Evolutionary conservation across 805 yeast genomes (phyloP).

Genomic region (Metschnikowia peoriensis): DNA sequence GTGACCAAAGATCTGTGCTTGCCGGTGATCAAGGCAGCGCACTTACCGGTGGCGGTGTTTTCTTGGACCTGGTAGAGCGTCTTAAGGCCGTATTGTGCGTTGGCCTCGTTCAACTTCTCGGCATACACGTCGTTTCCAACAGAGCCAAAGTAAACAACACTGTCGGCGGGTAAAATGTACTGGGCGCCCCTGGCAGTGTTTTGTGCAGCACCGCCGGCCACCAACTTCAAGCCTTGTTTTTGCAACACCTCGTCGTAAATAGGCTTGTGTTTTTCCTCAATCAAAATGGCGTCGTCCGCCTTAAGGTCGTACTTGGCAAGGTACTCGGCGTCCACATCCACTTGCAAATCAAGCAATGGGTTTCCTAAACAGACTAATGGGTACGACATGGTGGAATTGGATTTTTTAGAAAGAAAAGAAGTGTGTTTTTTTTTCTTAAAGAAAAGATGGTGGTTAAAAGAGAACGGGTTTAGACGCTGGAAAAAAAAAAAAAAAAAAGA

Average conservation of each 20-base stretch:
- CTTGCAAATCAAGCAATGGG: slow-evolving; percentile 87
- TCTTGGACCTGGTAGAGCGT: slow-evolving; percentile 82
- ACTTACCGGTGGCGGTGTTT: slow-evolving; percentile 86
- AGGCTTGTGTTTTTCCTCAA: slow-evolving; percentile 80
- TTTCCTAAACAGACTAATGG: slow-evolving; percentile 85
- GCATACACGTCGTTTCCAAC: slow-evolving; percentile 92
- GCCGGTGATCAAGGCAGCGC: slow-evolving; percentile 93
- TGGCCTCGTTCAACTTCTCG: slow-evolving; percentile 77
- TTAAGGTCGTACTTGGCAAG: slow-evolving; percentile 80
- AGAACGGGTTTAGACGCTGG: not conserved
- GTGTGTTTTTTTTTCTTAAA: not conserved
- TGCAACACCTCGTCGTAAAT: slow-evolving; percentile 77
- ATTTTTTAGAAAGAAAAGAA: no score
- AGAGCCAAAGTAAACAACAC: slow-evolving; percentile 93
- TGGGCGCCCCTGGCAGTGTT: slow-evolving; percentile 99
- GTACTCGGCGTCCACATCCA: slow-evolving; percentile 64
- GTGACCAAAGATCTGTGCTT: slow-evolving; percentile 90
- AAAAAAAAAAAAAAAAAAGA: no score
- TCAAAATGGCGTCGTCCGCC: slow-evolving; percentile 90
- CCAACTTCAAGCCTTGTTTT: slow-evolving; percentile 57
- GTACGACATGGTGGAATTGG: slow-evolving; percentile 46
- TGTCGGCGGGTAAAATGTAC: slow-evolving; percentile 73
- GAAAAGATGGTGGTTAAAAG: not conserved
- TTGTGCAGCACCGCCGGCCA: slow-evolving; percentile 99
- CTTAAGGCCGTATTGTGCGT: slow-evolving; percentile 81